These are phyloP conservation scores for Arabis hirsuta DNA, from an alignment of 345 rosid genomes.

Conservation along the genomic window DNA sequence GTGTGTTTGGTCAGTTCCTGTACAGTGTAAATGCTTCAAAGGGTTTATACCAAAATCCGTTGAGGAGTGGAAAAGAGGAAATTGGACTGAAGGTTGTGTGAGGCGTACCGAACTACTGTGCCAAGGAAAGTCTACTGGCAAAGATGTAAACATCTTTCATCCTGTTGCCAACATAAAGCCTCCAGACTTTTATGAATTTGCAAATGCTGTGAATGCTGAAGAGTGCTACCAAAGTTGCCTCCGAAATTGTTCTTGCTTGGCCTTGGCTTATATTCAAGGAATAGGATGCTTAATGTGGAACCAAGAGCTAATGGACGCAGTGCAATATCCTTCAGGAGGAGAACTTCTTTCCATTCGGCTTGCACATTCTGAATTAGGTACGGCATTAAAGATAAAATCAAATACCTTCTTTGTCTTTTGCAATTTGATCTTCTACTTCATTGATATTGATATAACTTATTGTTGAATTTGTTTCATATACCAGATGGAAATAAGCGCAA, in stretches of 20 bases:
- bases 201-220: background rate
- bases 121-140: background rate
- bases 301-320: conserved; percentile 1
- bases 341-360: conserved; percentile 25
- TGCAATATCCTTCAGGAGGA: background rate
- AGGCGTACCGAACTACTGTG: conserved; percentile 14
- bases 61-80: conserved; percentile 23
- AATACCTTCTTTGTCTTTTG: background rate
- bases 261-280: conserved; percentile 6
- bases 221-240: conserved; percentile 5
- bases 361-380: conserved; percentile 28
- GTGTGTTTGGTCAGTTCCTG: background rate
- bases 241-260: conserved; percentile 35
- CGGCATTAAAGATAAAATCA: background rate
- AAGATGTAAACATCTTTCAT: conserved; percentile 11
- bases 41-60: conserved; percentile 27
- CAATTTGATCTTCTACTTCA: no score
- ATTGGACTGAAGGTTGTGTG: conserved; percentile 34
- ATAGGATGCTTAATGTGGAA: conserved; percentile 34
- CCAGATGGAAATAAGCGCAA: conserved; percentile 30
- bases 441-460: background rate
- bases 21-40: conserved; percentile 25
- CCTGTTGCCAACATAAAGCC: conserved; percentile 1
- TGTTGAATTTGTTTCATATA: background rate
- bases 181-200: conserved; percentile 25